These are phyloP conservation scores for Circinella umbellata DNA, from an alignment of 371 early-diverging fungal genomes.

Conservation along the genomic window DNA sequence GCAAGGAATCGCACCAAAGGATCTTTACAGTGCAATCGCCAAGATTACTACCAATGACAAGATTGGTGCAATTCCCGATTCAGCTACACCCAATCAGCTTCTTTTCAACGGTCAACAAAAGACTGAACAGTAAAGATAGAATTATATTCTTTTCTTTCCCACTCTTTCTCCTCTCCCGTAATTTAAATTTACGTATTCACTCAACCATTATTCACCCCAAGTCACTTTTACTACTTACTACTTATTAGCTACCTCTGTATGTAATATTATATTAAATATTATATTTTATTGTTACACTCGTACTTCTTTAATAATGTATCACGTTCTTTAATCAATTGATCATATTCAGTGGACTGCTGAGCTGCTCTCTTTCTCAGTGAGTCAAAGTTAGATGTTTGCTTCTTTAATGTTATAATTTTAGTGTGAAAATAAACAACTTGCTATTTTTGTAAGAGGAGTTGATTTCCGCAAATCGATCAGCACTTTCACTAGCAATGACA, in stretches of 20 bases:
- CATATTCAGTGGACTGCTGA: slow-evolving; percentile 74
- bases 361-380: slow-evolving; percentile 79
- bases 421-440: slow-evolving; percentile 31
- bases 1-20: slow-evolving; percentile 28
- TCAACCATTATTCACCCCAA: too few species aligned
- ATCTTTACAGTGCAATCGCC: slow-evolving; percentile 28
- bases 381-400: slow-evolving; percentile 65
- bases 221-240: too few species aligned
- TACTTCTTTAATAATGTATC: slow-evolving; percentile 42
- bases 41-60: slow-evolving; percentile 22
- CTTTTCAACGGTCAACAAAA: slow-evolving; percentile 24
- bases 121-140: slow-evolving; percentile 8
- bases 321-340: slow-evolving; percentile 73
- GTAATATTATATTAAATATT: not conserved
- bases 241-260: too few species aligned
- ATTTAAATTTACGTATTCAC: too few species aligned
- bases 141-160: too few species aligned
- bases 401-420: slow-evolving; percentile 58
- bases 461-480: slow-evolving; percentile 38
- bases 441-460: slow-evolving; percentile 36
- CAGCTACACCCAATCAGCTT: slow-evolving; percentile 19
- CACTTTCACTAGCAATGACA: slow-evolving; percentile 25
- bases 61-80: slow-evolving; percentile 11
- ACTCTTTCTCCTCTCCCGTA: too few species aligned
- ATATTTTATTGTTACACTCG: not conserved